These are phyloP conservation scores for Sphaerobolus stellatus DNA, from an alignment of 1,284 basidiomycete genomes.

Conservation along the genomic window DNA sequence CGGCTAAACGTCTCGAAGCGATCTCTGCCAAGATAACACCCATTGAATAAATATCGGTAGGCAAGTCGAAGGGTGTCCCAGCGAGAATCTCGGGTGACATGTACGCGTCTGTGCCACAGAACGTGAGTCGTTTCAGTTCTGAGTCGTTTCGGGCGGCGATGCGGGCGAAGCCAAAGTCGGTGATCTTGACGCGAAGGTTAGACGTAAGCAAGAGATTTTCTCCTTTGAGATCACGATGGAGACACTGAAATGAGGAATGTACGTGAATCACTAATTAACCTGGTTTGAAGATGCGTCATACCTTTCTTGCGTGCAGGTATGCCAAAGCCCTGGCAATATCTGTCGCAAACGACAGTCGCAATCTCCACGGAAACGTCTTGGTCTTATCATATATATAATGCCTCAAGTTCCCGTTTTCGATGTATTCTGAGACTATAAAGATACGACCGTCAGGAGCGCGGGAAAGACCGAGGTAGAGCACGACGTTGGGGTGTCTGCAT, in stretches of 20 bases:
- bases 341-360: slow-evolving; percentile 90
- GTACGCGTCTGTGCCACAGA: slow-evolving; percentile 94
- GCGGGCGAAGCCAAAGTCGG: slow-evolving; percentile 93
- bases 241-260: slow-evolving; percentile 31
- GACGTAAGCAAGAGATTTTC: slow-evolving; percentile 94
- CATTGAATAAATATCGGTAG: slow-evolving; percentile 92
- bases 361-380: slow-evolving; percentile 84
- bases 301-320: slow-evolving; percentile 90
- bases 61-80: slow-evolving; percentile 88
- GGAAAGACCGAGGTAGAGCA: slow-evolving; percentile 91
- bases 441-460: slow-evolving; percentile 82
- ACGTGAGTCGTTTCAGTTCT: slow-evolving; percentile 88
- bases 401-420: slow-evolving; percentile 86
- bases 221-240: slow-evolving; percentile 85
- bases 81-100: slow-evolving; percentile 94
- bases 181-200: slow-evolving; percentile 93
- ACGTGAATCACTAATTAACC: background rate
- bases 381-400: slow-evolving; percentile 79
- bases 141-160: slow-evolving; percentile 91
- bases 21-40: slow-evolving; percentile 97
- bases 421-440: slow-evolving; percentile 88
- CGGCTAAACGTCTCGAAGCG: slow-evolving; percentile 79
- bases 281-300: slow-evolving; percentile 17
- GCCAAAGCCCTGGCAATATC: slow-evolving; percentile 94
- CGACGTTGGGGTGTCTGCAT: slow-evolving; percentile 89